Percentiles rank a stretch among this genome's conserved stretches.
Conservation (phyloP, 495 filamentous ascomycete species). For the Penicillium fimorum region DNA sequence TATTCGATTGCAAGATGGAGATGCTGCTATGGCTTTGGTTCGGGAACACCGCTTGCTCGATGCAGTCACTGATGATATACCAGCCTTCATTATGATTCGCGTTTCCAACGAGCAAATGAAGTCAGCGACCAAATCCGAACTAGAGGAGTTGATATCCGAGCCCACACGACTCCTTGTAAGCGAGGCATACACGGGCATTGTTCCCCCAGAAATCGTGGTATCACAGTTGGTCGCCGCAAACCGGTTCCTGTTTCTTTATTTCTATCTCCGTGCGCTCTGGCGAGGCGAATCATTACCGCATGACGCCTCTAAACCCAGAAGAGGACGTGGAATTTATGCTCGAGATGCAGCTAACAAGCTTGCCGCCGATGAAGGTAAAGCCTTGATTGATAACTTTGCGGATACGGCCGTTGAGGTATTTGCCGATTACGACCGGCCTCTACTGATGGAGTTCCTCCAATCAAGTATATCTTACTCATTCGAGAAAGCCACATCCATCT, state of each 20-base stretch:
- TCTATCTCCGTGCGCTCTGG: constrained; percentile 89
- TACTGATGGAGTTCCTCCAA: constrained; percentile 86
- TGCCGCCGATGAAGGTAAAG: constrained; percentile 60
- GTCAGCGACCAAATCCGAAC: constrained; percentile 62
- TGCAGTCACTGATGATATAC: constrained; percentile 81
- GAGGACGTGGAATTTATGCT: constrained; percentile 39
- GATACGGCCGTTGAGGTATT: constrained; percentile 85
- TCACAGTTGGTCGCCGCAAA: constrained; percentile 60
- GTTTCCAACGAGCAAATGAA: constrained; percentile 71
- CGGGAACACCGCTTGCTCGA: constrained; percentile 80
- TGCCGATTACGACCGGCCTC: constrained; percentile 71
- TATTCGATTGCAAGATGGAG: constrained; percentile 86
- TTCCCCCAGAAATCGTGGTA: constrained; percentile 75
- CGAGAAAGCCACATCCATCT: constrained; percentile 71
- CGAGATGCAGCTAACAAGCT: constrained; percentile 46
- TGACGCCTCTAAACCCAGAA: constrained; percentile 36
- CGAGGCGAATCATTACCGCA: constrained; percentile 57
- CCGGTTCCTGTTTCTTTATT: constrained; percentile 73
- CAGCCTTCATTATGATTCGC: constrained; percentile 81
- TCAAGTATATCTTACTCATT: constrained; percentile 79
- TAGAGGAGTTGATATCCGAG: constrained; percentile 75
- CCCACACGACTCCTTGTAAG: constrained; percentile 83
- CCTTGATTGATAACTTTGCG: constrained; percentile 79
- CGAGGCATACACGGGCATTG: constrained; percentile 84
- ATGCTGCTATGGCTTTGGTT: constrained; percentile 81